These are phyloP conservation scores for Pseudognaphalium luteoalbum DNA, from an alignment of 129 eudicot genomes.

Conservation along the genomic window DNA sequence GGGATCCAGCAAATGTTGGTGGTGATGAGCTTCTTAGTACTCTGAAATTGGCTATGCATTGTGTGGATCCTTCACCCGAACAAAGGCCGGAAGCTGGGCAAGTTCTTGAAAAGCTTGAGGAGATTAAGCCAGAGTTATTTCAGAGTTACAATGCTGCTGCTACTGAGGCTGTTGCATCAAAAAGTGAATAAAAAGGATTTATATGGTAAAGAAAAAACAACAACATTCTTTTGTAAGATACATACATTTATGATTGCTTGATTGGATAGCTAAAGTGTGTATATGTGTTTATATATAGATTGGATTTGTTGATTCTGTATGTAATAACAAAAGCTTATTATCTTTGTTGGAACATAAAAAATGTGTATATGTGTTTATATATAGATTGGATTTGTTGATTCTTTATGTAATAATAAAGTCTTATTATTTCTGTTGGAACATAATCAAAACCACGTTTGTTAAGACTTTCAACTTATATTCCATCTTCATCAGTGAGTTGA, in stretches of 20 bases:
- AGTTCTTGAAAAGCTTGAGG: conserved; percentile 72
- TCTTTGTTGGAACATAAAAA: not conserved
- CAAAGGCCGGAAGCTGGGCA: conserved; percentile 69
- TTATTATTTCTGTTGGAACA: conserved; percentile 28
- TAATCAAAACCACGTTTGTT: conserved; percentile 1
- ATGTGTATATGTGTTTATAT: too few relatives aligned
- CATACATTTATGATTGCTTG: conserved; percentile 13
- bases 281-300: conserved; percentile 9
- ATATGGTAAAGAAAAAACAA: not conserved
- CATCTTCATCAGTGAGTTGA: conserved; percentile 15
- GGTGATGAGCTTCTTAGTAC: conserved; percentile 73
- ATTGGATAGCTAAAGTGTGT: conserved; percentile 17
- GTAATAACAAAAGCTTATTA: conserved; percentile 21
- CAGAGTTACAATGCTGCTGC: conserved; percentile 36
- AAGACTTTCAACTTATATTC: conserved; percentile 12
- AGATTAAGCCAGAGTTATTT: conserved; percentile 61
- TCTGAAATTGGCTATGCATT: conserved; percentile 76
- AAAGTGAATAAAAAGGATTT: conserved; percentile 35
- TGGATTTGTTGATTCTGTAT: conserved; percentile 33
- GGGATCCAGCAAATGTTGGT: conserved; percentile 61
- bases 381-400: too few relatives aligned
- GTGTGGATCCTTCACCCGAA: conserved; percentile 79
- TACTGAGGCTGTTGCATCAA: conserved; percentile 26
- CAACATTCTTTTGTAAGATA: conserved; percentile 26
- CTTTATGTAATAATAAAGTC: too few relatives aligned